Evolutionary conservation across 2,329 filamentous ascomycete species (phyloP).

Genomic region (Cladosporium sp.): DNA sequence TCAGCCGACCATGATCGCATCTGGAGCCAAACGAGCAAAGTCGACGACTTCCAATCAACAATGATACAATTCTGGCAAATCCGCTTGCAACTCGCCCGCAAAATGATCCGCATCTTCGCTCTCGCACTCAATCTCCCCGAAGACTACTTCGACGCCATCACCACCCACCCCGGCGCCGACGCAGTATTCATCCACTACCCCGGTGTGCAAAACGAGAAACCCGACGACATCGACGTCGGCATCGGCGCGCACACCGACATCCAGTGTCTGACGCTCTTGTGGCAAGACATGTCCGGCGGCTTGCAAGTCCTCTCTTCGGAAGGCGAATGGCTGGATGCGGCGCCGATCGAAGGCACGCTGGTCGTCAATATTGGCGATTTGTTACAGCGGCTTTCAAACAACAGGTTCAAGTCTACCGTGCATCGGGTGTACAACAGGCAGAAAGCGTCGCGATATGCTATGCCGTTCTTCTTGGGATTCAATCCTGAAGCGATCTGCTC

Average conservation of each 20-base stretch:
- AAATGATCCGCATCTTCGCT: conserved; percentile 49
- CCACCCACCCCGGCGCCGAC: conserved; percentile 41
- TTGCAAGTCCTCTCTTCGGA: conserved; percentile 47
- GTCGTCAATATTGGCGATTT: conserved; percentile 56
- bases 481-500: conserved; percentile 2
- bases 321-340: conserved; percentile 46
- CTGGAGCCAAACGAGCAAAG: neutral
- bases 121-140: neutral
- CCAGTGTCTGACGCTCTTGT: conserved; percentile 51
- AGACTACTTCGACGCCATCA: conserved; percentile 9
- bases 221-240: conserved; percentile 19
- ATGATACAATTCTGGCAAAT: conserved; percentile 37
- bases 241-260: conserved; percentile 46
- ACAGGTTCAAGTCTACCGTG: conserved; percentile 34
- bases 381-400: conserved; percentile 50
- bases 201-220: conserved; percentile 6
- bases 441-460: neutral
- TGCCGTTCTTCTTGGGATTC: conserved; percentile 9
- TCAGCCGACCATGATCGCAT: neutral
- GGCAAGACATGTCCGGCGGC: conserved; percentile 45
- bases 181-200: conserved; percentile 51
- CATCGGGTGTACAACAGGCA: conserved; percentile 24
- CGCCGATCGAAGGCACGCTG: conserved; percentile 48
- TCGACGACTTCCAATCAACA: neutral
- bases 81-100: conserved; percentile 74